A percentile compares a stretch with the other conserved stretches of the same genome.
These are phyloP conservation scores for Crithidia thermophila DNA, from an alignment of 208 protist genomes.

Conservation along the genomic window DNA sequence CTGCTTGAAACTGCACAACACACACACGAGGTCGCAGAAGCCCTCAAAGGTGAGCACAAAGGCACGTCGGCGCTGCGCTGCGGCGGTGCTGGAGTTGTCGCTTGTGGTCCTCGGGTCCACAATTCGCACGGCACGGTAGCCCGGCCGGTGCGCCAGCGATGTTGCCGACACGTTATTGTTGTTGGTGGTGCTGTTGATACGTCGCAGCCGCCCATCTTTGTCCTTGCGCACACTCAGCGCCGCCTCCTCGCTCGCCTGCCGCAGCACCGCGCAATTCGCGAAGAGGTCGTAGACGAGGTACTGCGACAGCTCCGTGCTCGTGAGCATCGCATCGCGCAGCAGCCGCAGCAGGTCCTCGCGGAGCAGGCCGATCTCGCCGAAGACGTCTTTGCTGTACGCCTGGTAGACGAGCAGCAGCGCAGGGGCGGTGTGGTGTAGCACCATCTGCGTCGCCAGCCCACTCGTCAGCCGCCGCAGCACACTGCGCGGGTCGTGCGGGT, in stretches of 20 bases:
- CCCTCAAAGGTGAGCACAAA: conserved; percentile 74
- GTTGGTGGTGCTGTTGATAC: conserved; percentile 1
- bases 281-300: conserved; percentile 87
- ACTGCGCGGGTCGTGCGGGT: conserved; percentile 1
- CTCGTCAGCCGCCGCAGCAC: conserved; percentile 55
- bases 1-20: conserved; percentile 86
- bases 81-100: conserved; percentile 19
- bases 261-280: conserved; percentile 60
- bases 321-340: conserved; percentile 87
- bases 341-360: conserved; percentile 71
- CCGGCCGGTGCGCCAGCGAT: conserved; percentile 30
- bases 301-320: conserved; percentile 88
- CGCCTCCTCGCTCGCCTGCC: conserved; percentile 53
- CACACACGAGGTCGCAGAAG: conserved; percentile 84
- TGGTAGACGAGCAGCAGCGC: conserved; percentile 69
- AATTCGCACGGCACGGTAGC: conserved; percentile 59
- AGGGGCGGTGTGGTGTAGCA: conserved; percentile 55
- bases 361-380: conserved; percentile 68
- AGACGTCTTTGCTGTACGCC: conserved; percentile 79
- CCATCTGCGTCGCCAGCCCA: conserved; percentile 57
- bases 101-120: conserved; percentile 37
- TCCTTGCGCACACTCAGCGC: conserved; percentile 53
- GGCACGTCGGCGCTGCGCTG: conserved; percentile 26
- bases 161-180: no score
- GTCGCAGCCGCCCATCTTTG: conserved; percentile 54